phyloP scores from a whole-genome alignment of 2,329 filamentous ascomycete species.

The Zymoseptoria brevis region DNA sequence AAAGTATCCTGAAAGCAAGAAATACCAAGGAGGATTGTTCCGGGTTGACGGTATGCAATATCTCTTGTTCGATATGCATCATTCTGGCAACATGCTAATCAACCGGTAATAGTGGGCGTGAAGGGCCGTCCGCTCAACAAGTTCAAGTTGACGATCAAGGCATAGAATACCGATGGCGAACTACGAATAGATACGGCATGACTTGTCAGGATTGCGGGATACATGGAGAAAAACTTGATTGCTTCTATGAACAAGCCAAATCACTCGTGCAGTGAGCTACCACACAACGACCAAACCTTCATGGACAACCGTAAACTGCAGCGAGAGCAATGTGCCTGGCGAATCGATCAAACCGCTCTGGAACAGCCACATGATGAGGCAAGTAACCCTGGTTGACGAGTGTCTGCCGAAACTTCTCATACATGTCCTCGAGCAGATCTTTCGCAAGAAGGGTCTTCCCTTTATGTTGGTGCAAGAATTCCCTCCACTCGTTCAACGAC shows the following conservation, averaged over 20 bases:
- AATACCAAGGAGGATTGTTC: constrained; percentile 64
- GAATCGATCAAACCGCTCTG: neutral
- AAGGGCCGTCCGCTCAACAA: constrained; percentile 55
- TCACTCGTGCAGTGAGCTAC: neutral
- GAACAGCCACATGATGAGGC: neutral
- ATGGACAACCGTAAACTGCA: neutral
- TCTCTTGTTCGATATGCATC: neutral
- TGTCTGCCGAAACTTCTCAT: neutral
- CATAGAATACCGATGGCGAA: constrained; percentile 1
- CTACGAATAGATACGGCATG: neutral
- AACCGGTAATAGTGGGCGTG: constrained; percentile 53
- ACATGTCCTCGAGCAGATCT: constrained; percentile 1
- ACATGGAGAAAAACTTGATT: neutral
- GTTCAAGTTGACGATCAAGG: constrained; percentile 44
- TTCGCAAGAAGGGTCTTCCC: neutral
- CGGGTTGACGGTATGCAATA: constrained; percentile 48
- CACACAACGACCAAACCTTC: neutral
- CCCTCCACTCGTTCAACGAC: neutral
- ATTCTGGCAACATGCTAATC: neutral
- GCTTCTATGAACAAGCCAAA: neutral
- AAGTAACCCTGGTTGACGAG: constrained; percentile 4
- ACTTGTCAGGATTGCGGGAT: neutral
- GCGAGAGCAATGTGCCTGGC: neutral
- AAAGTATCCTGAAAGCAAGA: constrained; percentile 52
- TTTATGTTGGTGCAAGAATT: neutral